Conservation (phyloP, 1,284 basidiomycete genomes). For the Porogramme epimiltina region DNA sequence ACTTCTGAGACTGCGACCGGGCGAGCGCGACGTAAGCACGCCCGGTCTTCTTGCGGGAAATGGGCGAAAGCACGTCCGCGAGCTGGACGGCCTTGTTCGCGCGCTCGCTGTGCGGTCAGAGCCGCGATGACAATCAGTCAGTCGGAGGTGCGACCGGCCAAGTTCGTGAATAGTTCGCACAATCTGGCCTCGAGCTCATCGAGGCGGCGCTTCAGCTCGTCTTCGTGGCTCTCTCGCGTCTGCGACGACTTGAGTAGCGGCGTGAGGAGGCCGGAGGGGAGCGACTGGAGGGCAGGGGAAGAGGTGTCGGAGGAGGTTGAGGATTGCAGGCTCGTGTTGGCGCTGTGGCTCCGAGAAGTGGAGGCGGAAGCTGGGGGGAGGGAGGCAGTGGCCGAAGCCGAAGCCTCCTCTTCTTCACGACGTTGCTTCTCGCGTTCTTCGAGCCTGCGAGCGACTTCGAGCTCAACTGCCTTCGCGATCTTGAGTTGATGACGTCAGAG, state of each 20-base stretch:
- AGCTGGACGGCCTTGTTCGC: slow-evolving; percentile 59
- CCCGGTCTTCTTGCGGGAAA: slow-evolving; percentile 74
- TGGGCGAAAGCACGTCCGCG: slow-evolving; percentile 63
- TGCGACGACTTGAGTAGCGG: slow-evolving; percentile 52
- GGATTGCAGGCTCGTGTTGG: background rate
- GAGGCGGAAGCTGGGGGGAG: slow-evolving; percentile 3
- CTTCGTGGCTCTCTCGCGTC: slow-evolving; percentile 59
- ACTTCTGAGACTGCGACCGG: slow-evolving; percentile 77
- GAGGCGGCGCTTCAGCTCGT: slow-evolving; percentile 61
- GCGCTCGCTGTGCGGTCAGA: slow-evolving; percentile 51
- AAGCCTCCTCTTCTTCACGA: slow-evolving; percentile 17
- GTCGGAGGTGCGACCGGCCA: slow-evolving; percentile 3
- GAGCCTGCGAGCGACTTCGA: slow-evolving; percentile 67
- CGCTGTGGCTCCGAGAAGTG: background rate
- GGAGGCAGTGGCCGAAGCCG: slow-evolving; percentile 2
- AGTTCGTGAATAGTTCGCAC: slow-evolving; percentile 41
- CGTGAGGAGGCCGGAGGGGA: slow-evolving; percentile 61
- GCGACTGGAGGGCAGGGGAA: slow-evolving; percentile 12
- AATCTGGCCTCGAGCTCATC: slow-evolving; percentile 71
- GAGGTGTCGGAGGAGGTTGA: slow-evolving; percentile 1
- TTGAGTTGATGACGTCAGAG: slow-evolving; percentile 24
- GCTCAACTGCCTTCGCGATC: slow-evolving; percentile 74
- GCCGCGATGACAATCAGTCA: slow-evolving; percentile 14
- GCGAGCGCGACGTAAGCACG: slow-evolving; percentile 76
- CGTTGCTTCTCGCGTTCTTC: slow-evolving; percentile 52